A percentile compares a stretch with the other conserved stretches of the same genome.
Evolutionary conservation across 306 rosid species (phyloP).

Genomic region (Pyrus bretschneideri): DNA sequence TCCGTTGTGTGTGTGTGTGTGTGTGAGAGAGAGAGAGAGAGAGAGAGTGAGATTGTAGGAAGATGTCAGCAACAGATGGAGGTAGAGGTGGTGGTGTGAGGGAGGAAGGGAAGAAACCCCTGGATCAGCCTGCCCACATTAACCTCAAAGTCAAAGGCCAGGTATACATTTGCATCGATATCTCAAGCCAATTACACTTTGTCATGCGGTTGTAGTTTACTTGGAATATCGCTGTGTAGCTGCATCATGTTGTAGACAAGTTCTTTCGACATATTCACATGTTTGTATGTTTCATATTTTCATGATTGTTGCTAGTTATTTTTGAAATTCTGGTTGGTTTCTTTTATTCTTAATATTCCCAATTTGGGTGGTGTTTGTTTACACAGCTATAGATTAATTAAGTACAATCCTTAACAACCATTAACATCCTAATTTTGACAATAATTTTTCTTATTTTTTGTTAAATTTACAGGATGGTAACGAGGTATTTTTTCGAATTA

Average conservation of each 20-base stretch:
- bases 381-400: no score
- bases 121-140: conserved; percentile 63
- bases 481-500: conserved; percentile 53
- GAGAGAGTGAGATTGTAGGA: neutral
- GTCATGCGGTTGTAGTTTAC: neutral
- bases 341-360: no score
- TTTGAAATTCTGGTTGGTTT: neutral
- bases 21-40: neutral
- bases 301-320: neutral
- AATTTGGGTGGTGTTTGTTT: no score
- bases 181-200: no score
- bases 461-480: conserved; percentile 39
- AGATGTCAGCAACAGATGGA: conserved; percentile 52
- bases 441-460: neutral
- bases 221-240: neutral
- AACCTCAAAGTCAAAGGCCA: conserved; percentile 86
- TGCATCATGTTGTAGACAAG: neutral
- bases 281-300: neutral
- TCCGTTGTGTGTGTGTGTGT: neutral
- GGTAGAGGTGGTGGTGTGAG: conserved; percentile 19
- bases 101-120: conserved; percentile 67
- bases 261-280: neutral
- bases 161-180: conserved; percentile 19
- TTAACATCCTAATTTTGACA: neutral
- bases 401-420: no score